phyloP scores from a whole-genome alignment of 2,329 filamentous ascomycete genomes.

The Fusarium albosuccineum region DNA sequence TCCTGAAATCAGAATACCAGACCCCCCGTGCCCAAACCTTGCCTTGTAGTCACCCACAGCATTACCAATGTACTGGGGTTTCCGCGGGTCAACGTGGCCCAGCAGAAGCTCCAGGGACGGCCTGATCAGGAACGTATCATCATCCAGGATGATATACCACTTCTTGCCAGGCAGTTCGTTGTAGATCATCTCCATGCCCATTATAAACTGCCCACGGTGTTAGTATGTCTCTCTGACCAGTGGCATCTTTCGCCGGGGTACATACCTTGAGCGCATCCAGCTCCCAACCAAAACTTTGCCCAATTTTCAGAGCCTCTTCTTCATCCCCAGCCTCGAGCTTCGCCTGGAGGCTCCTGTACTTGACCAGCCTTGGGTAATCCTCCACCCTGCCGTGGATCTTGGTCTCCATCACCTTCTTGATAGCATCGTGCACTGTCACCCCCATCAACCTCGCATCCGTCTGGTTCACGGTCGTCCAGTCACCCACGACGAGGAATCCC shows the following conservation, averaged over 20 bases:
- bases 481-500: conserved; percentile 63
- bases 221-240: conserved; percentile 13
- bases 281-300: conserved; percentile 60
- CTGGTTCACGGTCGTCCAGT: conserved; percentile 58
- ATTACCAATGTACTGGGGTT: conserved; percentile 67
- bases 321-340: conserved; percentile 56
- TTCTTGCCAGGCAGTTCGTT: conserved; percentile 65
- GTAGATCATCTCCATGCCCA: conserved; percentile 66
- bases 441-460: conserved; percentile 50
- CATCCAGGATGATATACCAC: conserved; percentile 71
- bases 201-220: conserved; percentile 61
- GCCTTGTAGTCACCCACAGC: conserved; percentile 68
- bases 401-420: conserved; percentile 53
- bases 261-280: conserved; percentile 64
- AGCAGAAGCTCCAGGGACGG: conserved; percentile 63
- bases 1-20: conserved; percentile 65
- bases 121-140: conserved; percentile 68
- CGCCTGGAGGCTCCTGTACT: conserved; percentile 56
- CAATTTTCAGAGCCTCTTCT: conserved; percentile 53
- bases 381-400: conserved; percentile 46
- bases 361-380: conserved; percentile 53
- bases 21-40: conserved; percentile 70
- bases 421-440: conserved; percentile 57
- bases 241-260: background rate
- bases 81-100: conserved; percentile 61